Percentiles rank a stretch among this genome's conserved stretches.
phyloP scores from a whole-genome alignment of 257 asterid species.

The Paulownia fortunei region DNA sequence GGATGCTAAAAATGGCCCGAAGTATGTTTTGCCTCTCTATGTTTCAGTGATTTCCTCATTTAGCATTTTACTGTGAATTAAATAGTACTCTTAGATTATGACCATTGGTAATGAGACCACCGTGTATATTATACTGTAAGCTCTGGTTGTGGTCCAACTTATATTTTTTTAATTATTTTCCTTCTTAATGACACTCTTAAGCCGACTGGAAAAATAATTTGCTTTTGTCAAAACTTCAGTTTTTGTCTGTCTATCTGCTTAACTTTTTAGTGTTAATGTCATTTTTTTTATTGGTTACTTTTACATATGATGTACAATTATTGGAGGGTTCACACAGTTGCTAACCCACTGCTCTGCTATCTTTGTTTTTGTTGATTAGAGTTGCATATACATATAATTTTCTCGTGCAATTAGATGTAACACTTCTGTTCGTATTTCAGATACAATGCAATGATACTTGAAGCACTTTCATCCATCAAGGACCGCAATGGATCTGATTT shows the following conservation, averaged over 20 bases:
- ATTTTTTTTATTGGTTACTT: conserved; percentile 13
- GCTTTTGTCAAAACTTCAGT: neutral
- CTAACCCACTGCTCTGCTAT: neutral
- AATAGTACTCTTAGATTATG: neutral
- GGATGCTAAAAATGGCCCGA: conserved; percentile 23
- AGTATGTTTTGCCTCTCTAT: conserved; percentile 38
- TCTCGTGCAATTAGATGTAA: conserved; percentile 28
- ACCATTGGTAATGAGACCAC: neutral
- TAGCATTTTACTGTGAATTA: neutral
- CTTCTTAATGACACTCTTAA: neutral
- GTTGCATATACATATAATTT: conserved; percentile 9
- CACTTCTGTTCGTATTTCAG: conserved; percentile 40
- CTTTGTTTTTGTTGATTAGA: conserved; percentile 2
- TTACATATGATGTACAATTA: neutral
- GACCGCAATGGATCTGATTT: conserved; percentile 54
- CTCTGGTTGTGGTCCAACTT: neutral
- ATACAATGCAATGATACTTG: conserved; percentile 52
- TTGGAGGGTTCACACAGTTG: neutral
- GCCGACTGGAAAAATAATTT: neutral
- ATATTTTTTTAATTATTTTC: neutral
- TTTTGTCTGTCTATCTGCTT: neutral
- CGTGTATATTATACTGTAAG: neutral
- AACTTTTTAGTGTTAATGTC: neutral
- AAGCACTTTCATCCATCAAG: conserved; percentile 57
- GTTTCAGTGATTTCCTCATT: conserved; percentile 18